Conservation (phyloP, 1,284 basidiomycete species). For the Fomitopsis schrenkii region DNA sequence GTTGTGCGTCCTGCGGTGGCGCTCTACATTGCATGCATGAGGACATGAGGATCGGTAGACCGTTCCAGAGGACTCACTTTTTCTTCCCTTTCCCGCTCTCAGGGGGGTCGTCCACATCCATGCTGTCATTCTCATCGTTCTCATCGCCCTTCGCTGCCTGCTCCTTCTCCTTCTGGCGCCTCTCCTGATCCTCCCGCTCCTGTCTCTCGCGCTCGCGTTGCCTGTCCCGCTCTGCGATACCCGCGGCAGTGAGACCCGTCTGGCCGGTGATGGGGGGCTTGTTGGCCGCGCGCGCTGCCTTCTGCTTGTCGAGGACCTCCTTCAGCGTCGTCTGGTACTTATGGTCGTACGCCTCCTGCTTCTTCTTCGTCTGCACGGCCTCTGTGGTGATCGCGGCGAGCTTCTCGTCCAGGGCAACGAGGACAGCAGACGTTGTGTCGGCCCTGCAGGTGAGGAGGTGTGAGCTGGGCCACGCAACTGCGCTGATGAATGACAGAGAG, state of each 20-base stretch:
- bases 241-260: conserved; percentile 23
- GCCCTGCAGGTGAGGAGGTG: conserved; percentile 45
- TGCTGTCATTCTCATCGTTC: conserved; percentile 30
- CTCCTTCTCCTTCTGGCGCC: conserved; percentile 15
- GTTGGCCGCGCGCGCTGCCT: conserved; percentile 23
- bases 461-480: neutral
- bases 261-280: conserved; percentile 5
- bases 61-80: conserved; percentile 37
- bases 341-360: conserved; percentile 35
- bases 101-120: conserved; percentile 47
- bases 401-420: conserved; percentile 54
- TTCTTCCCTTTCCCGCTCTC: conserved; percentile 41
- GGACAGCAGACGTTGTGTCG: conserved; percentile 60
- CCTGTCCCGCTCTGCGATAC: conserved; percentile 15
- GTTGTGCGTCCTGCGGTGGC: conserved; percentile 10
- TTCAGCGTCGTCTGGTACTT: conserved; percentile 49
- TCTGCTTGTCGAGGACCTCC: conserved; percentile 53
- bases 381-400: conserved; percentile 42
- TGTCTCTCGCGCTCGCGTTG: conserved; percentile 9
- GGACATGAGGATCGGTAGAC: neutral
- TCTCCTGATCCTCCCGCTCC: conserved; percentile 15
- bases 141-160: conserved; percentile 27
- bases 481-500: conserved; percentile 6
- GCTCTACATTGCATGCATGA: conserved; percentile 9
- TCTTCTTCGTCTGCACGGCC: conserved; percentile 30